Evolutionary conservation across 352 stramenopile genomes (phyloP).

Genomic region (Pythium plurisporium): DNA sequence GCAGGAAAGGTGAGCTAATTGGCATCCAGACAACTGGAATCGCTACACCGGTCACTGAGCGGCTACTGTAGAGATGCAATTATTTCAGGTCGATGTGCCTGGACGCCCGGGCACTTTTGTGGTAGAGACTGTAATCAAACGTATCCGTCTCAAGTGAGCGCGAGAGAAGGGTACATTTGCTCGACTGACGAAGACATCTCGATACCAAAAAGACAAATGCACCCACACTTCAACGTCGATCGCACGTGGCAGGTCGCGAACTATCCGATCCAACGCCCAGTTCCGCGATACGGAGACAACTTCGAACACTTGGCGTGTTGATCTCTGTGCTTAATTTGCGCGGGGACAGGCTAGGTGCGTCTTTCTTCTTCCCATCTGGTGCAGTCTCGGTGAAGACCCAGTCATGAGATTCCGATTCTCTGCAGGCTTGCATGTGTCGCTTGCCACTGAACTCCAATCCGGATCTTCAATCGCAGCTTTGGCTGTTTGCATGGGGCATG

Average conservation of each 20-base stretch:
- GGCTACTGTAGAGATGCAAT: no score
- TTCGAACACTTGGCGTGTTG: slow-evolving; percentile 1
- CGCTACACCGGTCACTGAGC: not conserved
- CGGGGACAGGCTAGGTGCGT: not conserved
- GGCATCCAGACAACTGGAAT: no score
- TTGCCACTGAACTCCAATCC: no score
- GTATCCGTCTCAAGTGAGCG: slow-evolving; percentile 4
- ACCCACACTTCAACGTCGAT: slow-evolving; percentile 31
- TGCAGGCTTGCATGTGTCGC: no score
- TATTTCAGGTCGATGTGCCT: slow-evolving; percentile 1
- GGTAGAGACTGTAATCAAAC: slow-evolving; percentile 23
- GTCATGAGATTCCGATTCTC: not conserved
- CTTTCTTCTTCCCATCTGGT: not conserved
- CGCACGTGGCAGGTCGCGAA: slow-evolving; percentile 19
- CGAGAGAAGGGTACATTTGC: slow-evolving; percentile 15
- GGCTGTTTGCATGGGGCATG: no score
- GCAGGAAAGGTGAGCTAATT: slow-evolving; percentile 14
- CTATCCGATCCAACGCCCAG: no score
- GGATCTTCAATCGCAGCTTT: no score
- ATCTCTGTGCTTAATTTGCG: slow-evolving; percentile 8
- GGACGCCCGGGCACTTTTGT: slow-evolving; percentile 5
- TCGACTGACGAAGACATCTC: slow-evolving; percentile 25
- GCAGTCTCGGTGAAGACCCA: not conserved
- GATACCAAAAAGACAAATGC: slow-evolving; percentile 28
- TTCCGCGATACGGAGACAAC: slow-evolving; percentile 7